Evolutionary conservation across 2,329 filamentous ascomycete species (phyloP).

Genomic region (Chrysoporthe puriensis): DNA sequence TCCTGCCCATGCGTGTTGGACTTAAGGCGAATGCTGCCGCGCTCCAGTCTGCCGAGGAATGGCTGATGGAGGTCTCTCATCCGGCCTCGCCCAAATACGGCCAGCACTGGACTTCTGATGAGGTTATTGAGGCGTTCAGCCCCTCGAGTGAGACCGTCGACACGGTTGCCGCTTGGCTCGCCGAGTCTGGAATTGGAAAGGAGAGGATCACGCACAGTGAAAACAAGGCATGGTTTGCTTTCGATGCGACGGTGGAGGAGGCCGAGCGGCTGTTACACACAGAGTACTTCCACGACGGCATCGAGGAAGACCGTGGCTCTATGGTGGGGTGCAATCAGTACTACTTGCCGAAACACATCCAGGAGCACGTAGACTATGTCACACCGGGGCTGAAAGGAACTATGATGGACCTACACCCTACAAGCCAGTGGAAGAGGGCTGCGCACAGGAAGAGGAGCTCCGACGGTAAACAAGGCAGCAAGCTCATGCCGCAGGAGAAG

Average conservation of each 20-base stretch:
- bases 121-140: conserved; percentile 44
- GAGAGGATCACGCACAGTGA: conserved; percentile 6
- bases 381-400: conserved; percentile 25
- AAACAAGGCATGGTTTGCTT: conserved; percentile 34
- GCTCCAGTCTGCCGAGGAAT: conserved; percentile 19
- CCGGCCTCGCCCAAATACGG: conserved; percentile 21
- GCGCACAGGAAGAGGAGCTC: background rate
- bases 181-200: conserved; percentile 36
- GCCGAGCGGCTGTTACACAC: conserved; percentile 34
- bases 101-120: conserved; percentile 42
- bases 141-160: conserved; percentile 39
- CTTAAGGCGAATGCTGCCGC: conserved; percentile 21
- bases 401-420: conserved; percentile 12
- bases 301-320: conserved; percentile 31
- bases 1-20: conserved; percentile 21
- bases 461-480: conserved; percentile 1
- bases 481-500: conserved; percentile 6
- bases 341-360: conserved; percentile 29
- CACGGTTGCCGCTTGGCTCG: conserved; percentile 40
- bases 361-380: conserved; percentile 30
- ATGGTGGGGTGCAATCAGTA: conserved; percentile 32
- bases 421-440: conserved; percentile 11
- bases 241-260: conserved; percentile 34
- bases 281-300: conserved; percentile 33
- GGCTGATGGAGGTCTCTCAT: conserved; percentile 25